phyloP scores from a whole-genome alignment of 2,329 filamentous ascomycete genomes.

The Coleophoma eucalyptorum region DNA sequence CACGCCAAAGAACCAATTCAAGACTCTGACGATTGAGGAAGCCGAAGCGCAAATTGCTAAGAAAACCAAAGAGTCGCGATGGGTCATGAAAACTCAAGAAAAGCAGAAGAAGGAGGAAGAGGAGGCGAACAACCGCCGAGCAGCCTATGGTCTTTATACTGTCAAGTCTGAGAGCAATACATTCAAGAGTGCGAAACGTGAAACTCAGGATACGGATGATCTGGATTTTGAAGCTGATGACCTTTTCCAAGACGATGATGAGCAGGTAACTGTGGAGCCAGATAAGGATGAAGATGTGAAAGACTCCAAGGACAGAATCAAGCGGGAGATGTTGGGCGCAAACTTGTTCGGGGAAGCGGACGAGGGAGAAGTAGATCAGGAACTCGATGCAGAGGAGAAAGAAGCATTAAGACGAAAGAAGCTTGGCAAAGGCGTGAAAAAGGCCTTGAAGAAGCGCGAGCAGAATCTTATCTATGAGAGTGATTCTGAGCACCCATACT shows the following conservation, averaged over 20 bases:
- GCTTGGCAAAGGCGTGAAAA: slow-evolving; percentile 73
- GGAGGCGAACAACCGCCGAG: slow-evolving; percentile 48
- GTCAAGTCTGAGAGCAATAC: slow-evolving; percentile 69
- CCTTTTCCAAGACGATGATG: slow-evolving; percentile 84
- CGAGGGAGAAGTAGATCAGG: slow-evolving; percentile 69
- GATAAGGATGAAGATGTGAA: slow-evolving; percentile 81
- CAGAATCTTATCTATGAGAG: slow-evolving; percentile 83
- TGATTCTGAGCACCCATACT: slow-evolving; percentile 58
- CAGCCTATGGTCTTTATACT: slow-evolving; percentile 42
- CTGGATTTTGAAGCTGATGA: slow-evolving; percentile 65
- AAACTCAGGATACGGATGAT: slow-evolving; percentile 68
- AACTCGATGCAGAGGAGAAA: slow-evolving; percentile 65
- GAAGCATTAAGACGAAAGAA: slow-evolving; percentile 67
- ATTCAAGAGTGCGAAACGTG: slow-evolving; percentile 55
- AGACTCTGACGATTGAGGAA: slow-evolving; percentile 75
- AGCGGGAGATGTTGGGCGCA: slow-evolving; percentile 78
- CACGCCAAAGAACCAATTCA: slow-evolving; percentile 74
- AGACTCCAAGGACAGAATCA: slow-evolving; percentile 67
- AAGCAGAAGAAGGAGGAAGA: slow-evolving; percentile 54
- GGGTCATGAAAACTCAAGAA: slow-evolving; percentile 69
- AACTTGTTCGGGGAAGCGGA: slow-evolving; percentile 73
- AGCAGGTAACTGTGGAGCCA: slow-evolving; percentile 68
- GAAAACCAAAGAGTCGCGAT: slow-evolving; percentile 72
- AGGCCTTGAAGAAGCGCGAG: slow-evolving; percentile 79
- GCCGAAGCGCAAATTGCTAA: slow-evolving; percentile 80